Conservation (phyloP, 2,329 filamentous ascomycete genomes). For the Phaeosphaeriaceae sp. region DNA sequence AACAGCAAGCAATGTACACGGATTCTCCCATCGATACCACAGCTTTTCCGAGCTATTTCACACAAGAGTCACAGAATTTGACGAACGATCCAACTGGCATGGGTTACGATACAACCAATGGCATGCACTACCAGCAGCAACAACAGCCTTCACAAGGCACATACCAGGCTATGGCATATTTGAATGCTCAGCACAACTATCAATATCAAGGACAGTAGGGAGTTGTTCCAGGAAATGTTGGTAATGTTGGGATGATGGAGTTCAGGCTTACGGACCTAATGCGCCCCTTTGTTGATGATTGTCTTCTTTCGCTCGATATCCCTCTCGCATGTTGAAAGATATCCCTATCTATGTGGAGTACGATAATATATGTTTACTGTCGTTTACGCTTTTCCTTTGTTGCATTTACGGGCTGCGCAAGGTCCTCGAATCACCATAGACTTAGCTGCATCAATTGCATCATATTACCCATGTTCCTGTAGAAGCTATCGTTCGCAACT, state of each 20-base stretch:
- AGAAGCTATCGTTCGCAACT: background rate
- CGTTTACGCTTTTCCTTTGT: slow-evolving; percentile 6
- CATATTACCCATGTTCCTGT: background rate
- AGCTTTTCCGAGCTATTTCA: slow-evolving; percentile 43
- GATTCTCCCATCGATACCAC: slow-evolving; percentile 48
- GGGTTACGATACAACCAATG: slow-evolving; percentile 34
- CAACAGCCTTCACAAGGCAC: slow-evolving; percentile 29
- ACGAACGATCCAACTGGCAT: slow-evolving; percentile 29
- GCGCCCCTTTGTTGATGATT: slow-evolving; percentile 4
- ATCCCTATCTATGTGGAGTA: slow-evolving; percentile 3
- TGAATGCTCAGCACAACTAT: slow-evolving; percentile 42
- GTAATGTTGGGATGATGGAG: slow-evolving; percentile 5
- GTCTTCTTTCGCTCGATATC: slow-evolving; percentile 24
- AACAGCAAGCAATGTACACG: slow-evolving; percentile 41
- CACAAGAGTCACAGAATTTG: slow-evolving; percentile 39
- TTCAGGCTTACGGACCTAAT: slow-evolving; percentile 2
- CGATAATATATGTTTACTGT: slow-evolving; percentile 5
- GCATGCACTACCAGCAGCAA: slow-evolving; percentile 40
- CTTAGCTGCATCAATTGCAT: slow-evolving; percentile 8
- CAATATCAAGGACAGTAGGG: slow-evolving; percentile 37
- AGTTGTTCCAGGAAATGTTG: background rate
- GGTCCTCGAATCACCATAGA: slow-evolving; percentile 8
- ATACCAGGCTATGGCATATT: slow-evolving; percentile 45
- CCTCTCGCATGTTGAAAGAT: slow-evolving; percentile 19
- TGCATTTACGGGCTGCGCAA: slow-evolving; percentile 4